A percentile compares a stretch with the other conserved stretches of the same genome.
Evolutionary conservation across 495 filamentous ascomycete species (phyloP).

Genomic region (Geoglossum glabrum): DNA sequence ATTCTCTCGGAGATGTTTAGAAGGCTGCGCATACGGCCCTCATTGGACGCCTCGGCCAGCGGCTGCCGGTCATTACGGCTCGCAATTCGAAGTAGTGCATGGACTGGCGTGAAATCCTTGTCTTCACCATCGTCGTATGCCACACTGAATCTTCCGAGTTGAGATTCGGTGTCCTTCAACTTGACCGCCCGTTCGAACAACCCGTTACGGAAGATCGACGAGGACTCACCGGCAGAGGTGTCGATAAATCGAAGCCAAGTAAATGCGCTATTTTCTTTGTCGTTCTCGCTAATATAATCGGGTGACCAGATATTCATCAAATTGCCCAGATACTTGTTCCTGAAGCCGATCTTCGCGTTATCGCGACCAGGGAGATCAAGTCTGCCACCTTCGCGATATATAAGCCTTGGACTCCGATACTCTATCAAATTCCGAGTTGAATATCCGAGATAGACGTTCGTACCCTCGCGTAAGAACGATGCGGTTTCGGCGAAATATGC

Average conservation of each 20-base stretch:
- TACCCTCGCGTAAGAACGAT: conserved; percentile 79
- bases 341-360: conserved; percentile 59
- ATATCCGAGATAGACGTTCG: conserved; percentile 59
- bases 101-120: conserved; percentile 35
- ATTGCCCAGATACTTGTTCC: conserved; percentile 47
- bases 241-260: conserved; percentile 83
- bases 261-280: conserved; percentile 40
- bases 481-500: conserved; percentile 81
- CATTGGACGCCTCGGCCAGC: conserved; percentile 45
- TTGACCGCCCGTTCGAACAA: conserved; percentile 44
- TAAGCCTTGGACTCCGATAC: conserved; percentile 57
- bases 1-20: conserved; percentile 54
- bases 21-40: conserved; percentile 53
- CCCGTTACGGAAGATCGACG: conserved; percentile 39
- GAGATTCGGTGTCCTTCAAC: conserved; percentile 13
- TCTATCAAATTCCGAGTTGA: conserved; percentile 75
- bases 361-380: conserved; percentile 55
- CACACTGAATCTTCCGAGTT: conserved; percentile 25
- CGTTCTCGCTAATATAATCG: conserved; percentile 47
- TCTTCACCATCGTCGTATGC: conserved; percentile 38
- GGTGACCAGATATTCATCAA: conserved; percentile 79
- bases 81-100: conserved; percentile 63
- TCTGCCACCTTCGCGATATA: conserved; percentile 57
- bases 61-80: conserved; percentile 45
- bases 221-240: conserved; percentile 49